These are phyloP conservation scores for Hymenoscyphus albidus DNA, from an alignment of 2,329 filamentous ascomycete species.

Conservation along the genomic window DNA sequence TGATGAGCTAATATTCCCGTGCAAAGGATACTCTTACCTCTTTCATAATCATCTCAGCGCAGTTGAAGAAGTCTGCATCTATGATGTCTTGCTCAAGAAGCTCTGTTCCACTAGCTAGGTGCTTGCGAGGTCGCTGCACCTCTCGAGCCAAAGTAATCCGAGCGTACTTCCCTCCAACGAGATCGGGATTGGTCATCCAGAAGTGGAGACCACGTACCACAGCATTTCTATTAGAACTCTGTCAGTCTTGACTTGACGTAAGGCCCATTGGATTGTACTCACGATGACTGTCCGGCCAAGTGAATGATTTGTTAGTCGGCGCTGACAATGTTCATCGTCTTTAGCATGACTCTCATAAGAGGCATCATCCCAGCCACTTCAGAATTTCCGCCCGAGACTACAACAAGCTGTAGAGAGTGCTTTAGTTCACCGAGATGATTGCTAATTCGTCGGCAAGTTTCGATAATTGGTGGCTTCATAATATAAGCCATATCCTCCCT, in stretches of 20 bases:
- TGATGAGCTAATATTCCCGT: neutral
- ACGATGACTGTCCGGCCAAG: neutral
- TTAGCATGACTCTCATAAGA: neutral
- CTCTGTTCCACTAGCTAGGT: neutral
- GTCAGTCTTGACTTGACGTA: neutral
- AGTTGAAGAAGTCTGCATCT: neutral
- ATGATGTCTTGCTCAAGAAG: neutral
- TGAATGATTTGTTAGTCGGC: neutral
- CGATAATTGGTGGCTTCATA: too few species aligned
- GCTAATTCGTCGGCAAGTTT: too few species aligned
- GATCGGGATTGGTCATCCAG: neutral
- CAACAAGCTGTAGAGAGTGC: neutral
- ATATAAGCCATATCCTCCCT: too few species aligned
- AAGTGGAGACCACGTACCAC: neutral
- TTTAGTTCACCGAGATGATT: neutral
- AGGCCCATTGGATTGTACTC: neutral
- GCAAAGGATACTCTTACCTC: neutral
- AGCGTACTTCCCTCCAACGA: neutral
- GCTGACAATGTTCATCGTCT: neutral
- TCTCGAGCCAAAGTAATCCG: neutral
- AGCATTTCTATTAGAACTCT: neutral
- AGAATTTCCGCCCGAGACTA: slow-evolving; percentile 2
- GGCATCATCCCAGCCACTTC: slow-evolving; percentile 3
- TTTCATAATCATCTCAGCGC: neutral
- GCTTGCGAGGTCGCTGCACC: neutral